A percentile compares a stretch with the other conserved stretches of the same genome.
phyloP scores from a whole-genome alignment of 106 monocot genomes.

The Gastrodia elata region DNA sequence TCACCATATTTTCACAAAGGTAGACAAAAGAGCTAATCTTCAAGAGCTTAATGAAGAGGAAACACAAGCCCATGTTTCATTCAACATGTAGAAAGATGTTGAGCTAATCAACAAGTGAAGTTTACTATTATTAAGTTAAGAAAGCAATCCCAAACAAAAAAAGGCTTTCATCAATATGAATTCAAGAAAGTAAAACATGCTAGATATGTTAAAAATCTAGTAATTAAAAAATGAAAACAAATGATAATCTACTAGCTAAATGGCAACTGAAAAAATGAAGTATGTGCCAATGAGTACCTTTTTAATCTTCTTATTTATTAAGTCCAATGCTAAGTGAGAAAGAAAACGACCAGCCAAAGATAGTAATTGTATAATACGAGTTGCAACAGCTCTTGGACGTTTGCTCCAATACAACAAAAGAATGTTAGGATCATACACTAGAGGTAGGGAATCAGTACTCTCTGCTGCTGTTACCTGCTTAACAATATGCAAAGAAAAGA shows the following conservation, averaged over 20 bases:
- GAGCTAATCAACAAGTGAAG: no score
- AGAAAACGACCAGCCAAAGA: constrained; percentile 96
- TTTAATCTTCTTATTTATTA: constrained; percentile 84
- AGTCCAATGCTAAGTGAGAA: constrained; percentile 60
- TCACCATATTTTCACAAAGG: no score
- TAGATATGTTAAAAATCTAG: background rate
- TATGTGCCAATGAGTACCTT: constrained; percentile 45
- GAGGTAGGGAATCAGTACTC: constrained; percentile 54
- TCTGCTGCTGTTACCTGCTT: constrained; percentile 40
- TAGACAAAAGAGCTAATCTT: no score
- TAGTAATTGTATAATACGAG: constrained; percentile 80
- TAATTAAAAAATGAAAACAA: background rate
- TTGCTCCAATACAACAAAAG: constrained; percentile 84
- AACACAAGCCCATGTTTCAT: no score
- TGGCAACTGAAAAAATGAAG: constrained; percentile 1
- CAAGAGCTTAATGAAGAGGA: no score
- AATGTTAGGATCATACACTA: constrained; percentile 80
- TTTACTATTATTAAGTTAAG: no score
- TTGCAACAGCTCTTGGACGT: constrained; percentile 85
- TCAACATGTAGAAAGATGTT: no score
- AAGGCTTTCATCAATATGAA: background rate
- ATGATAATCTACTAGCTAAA: background rate
- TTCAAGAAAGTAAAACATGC: background rate
- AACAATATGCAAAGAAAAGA: background rate
- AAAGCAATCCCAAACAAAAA: background rate